These are phyloP conservation scores for Amoebophrya sp. DNA, from an alignment of 169 alveolate species.

Conservation along the genomic window DNA sequence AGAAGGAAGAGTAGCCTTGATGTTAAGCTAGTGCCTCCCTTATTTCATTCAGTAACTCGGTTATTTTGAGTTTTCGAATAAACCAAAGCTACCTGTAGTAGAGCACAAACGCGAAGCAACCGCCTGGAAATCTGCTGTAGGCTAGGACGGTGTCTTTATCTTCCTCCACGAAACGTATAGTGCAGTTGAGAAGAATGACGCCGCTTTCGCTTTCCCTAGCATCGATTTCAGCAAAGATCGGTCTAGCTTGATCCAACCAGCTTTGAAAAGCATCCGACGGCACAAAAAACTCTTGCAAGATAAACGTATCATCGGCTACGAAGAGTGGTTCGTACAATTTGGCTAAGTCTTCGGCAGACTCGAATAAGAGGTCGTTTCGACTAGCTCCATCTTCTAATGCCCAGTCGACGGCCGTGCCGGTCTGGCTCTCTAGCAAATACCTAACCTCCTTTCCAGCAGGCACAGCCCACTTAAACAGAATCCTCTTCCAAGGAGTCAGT, in stretches of 20 bases:
- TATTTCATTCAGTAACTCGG: no score
- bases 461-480: slow-evolving; percentile 42
- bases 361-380: slow-evolving; percentile 37
- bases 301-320: slow-evolving; percentile 37
- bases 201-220: neutral
- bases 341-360: slow-evolving; percentile 32
- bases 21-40: no score
- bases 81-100: neutral
- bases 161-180: slow-evolving; percentile 40
- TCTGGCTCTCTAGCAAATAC: slow-evolving; percentile 23
- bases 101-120: neutral
- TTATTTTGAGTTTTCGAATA: neutral
- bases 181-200: slow-evolving; percentile 30
- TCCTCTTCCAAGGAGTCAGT: slow-evolving; percentile 2
- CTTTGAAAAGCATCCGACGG: slow-evolving; percentile 22
- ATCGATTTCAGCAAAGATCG: slow-evolving; percentile 29
- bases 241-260: slow-evolving; percentile 33
- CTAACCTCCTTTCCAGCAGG: slow-evolving; percentile 39
- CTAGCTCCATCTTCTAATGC: slow-evolving; percentile 6
- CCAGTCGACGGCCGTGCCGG: slow-evolving; percentile 41
- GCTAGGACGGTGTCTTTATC: slow-evolving; percentile 36
- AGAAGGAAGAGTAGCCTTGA: no score
- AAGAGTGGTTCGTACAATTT: slow-evolving; percentile 41
- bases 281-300: slow-evolving; percentile 38
- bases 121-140: neutral